Percentiles rank a stretch among this genome's conserved stretches.
Conservation (phyloP, 2,329 filamentous ascomycete genomes). For the Pseudophaeomoniella oleicola region DNA sequence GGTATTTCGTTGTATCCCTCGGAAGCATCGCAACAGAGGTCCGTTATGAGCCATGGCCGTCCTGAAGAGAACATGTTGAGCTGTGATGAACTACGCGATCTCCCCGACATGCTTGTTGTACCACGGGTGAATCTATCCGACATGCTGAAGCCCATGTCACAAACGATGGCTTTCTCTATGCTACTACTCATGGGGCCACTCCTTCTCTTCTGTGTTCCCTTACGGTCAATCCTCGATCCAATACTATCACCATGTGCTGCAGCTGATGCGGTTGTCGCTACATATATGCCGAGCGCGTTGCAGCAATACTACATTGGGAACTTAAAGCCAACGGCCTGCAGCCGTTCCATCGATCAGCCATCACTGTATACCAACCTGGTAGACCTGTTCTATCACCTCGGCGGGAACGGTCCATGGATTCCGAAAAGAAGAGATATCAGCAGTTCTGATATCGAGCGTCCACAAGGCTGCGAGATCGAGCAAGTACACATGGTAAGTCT, state of each 20-base stretch:
- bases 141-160: no score
- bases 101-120: no score
- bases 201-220: no score
- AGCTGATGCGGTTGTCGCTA: background rate
- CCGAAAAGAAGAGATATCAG: conserved; percentile 26
- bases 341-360: background rate
- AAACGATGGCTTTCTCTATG: no score
- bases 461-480: conserved; percentile 34
- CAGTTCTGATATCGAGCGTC: conserved; percentile 26
- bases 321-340: background rate
- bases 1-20: no score
- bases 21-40: no score
- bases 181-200: no score
- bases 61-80: no score
- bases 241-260: background rate
- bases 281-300: background rate
- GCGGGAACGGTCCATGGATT: conserved; percentile 42
- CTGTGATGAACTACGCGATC: no score
- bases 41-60: no score
- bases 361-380: conserved; percentile 8
- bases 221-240: no score
- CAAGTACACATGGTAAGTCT: conserved; percentile 42
- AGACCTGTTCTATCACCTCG: conserved; percentile 39
- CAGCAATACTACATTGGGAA: background rate
- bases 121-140: no score